A percentile compares a stretch with the other conserved stretches of the same genome.
Conservation (phyloP, 2,329 filamentous ascomycete species). For the Cercospora nicotianae region DNA sequence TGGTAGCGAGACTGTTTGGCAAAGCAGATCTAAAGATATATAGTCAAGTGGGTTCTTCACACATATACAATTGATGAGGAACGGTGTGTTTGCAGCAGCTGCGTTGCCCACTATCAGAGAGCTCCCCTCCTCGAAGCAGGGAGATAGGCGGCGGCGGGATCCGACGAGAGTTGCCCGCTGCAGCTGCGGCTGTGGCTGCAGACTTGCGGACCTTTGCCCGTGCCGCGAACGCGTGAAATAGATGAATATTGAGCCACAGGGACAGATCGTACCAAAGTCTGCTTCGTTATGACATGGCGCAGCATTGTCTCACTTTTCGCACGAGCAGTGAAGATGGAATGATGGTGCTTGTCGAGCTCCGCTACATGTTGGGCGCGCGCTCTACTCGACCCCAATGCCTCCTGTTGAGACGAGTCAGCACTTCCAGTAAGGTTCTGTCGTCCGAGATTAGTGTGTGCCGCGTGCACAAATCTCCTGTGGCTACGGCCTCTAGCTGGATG, state of each 20-base stretch:
- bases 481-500: background rate
- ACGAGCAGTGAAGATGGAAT: background rate
- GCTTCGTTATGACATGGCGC: background rate
- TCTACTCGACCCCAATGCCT: background rate
- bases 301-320: background rate
- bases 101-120: background rate
- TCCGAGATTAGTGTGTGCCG: constrained; percentile 6
- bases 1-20: background rate
- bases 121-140: background rate
- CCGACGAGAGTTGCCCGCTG: background rate
- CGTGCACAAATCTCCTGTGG: constrained; percentile 2
- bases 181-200: background rate
- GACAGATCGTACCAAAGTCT: background rate
- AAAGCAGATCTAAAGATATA: background rate
- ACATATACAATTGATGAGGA: background rate
- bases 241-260: background rate
- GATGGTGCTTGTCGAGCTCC: background rate
- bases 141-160: constrained; percentile 7
- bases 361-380: background rate
- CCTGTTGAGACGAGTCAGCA: background rate
- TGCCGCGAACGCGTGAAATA: background rate
- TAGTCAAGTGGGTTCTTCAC: background rate
- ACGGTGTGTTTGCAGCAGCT: background rate
- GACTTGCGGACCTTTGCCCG: background rate
- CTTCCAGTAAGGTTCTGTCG: constrained; percentile 1